Base-by-base conservation (phyloP, 208 protist species). In the Lotmaria passim region DNA sequence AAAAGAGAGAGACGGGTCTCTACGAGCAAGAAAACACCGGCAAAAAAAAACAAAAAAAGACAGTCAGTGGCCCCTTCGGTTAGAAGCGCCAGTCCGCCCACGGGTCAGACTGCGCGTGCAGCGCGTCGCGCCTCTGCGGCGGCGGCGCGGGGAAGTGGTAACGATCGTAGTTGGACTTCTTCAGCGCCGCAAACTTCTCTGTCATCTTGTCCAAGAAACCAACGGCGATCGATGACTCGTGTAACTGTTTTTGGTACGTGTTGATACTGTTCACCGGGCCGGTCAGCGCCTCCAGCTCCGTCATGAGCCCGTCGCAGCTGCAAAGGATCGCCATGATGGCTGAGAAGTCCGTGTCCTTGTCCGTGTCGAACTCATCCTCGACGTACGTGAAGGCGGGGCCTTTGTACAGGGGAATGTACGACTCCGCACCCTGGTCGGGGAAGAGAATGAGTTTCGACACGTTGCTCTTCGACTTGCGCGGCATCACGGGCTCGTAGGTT, bases 201-300 rank as follows among this genome's bases (percentile, higher is more conserved):
- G 65, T 67, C 43, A 75, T 55, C 57, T 64, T 67, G 57, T 83
- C 78, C 28, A 83, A 53, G 5, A 74, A 43, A n/a, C 41, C 31
- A 1, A 78, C 24, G 7, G 69, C 53, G n/a, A 78, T 21, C 1
- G 77, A 66, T 2, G 64, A 63, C 70, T 82, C 77, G 61, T 82
- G 77, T 53, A 82, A 57, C 66, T 82, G 77, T 60, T 78, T 82
- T 53, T 82, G 69, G 33, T 78, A 82, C 46, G 55, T 50, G 77
- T 56, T 82, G 48, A 76, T 59, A 34, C 11, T 34, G 51, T 76
- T 78, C 23, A 74, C 52, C 17, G 59, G 31, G 10, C 61, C 33
- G 1, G 56, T 55, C 36, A 73, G 41, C 33, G 55, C 33, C 58
- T 78, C 72, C 24, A 79, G 24, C 52, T 83, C 78, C 21, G 59